Evolutionary conservation across 2,329 filamentous ascomycete genomes (phyloP), one percentile per base, ranked within the genome.

Genomic region (Neocatenulostroma microsporum): DNA sequence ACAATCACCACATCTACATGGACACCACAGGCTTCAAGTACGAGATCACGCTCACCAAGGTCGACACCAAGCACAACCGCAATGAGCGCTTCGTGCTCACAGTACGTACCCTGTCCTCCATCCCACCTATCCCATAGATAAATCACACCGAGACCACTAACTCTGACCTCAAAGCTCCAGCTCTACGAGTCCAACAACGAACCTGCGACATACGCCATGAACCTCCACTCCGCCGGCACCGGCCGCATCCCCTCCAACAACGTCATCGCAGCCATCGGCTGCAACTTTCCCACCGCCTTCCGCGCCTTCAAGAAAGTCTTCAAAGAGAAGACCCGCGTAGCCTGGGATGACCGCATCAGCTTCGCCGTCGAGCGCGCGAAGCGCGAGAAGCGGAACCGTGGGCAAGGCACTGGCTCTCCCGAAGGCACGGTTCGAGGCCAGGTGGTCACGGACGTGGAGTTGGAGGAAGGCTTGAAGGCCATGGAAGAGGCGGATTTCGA

Each of bases 1-100:
- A 68, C 21, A 63, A 75, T n/a, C 76, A 78, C 51, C 77, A 76
- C 41, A 58, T 83, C 42, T 86, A 82, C 58, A 62, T 59, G 13
- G 84, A 91, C 54, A 37, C 50, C 3, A 71, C 70, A 0, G 72
- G 70, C 31, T 84, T 85, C 54, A 57, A 64, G 3, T 86, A 85
- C 60, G 68, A 78, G 36, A 62, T 84, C 39, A 67, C 68, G 0
- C 61, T 91, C 11, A 69, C 69, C 3, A 73, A 81, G 20, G 55
- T 53, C 53, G 73, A 60, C 57, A 67, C 53, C 25, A 57, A 42
- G 4, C 62, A 64, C 9, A 71, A 72, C 25, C 53, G 60, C 1
- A 73, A 73, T 28, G 74, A 85, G 50, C 74, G 71, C 21, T 79
- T 76, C 26, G 62, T 67, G 0, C 57, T 84, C 2, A 73, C 68